These are phyloP conservation scores for Scytalidium lignicola DNA, from an alignment of 2,329 filamentous ascomycete genomes.

Conservation along the genomic window DNA sequence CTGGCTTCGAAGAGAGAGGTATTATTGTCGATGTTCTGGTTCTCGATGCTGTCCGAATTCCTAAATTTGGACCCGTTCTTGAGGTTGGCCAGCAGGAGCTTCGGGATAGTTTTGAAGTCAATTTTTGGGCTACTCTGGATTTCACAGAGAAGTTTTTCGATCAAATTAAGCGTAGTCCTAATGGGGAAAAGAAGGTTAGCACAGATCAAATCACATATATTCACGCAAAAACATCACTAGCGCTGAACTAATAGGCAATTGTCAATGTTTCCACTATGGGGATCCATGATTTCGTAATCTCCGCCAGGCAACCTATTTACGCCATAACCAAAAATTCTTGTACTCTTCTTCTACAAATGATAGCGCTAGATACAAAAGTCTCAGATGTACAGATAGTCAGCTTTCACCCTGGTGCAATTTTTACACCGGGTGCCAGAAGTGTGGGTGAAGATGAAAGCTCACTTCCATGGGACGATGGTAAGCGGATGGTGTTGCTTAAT, in stretches of 20 bases:
- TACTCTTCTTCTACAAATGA: neutral
- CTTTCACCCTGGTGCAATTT: conserved; percentile 1
- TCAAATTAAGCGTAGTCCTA: neutral
- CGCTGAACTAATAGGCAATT: neutral
- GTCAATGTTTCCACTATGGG: neutral
- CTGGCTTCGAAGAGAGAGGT: neutral
- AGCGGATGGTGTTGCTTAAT: too few relatives aligned
- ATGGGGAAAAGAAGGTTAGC: neutral
- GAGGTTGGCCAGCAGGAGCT: neutral
- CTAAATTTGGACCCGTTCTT: neutral
- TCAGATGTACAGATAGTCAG: conserved; percentile 32
- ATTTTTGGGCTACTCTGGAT: neutral
- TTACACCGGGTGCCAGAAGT: neutral
- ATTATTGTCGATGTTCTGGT: conserved; percentile 1
- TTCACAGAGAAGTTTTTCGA: neutral
- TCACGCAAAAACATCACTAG: too few relatives aligned
- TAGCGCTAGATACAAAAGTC: conserved; percentile 8
- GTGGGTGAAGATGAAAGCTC: neutral
- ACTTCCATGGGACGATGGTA: conserved; percentile 2
- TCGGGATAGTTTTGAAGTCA: neutral
- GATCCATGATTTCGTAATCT: neutral
- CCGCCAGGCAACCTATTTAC: neutral
- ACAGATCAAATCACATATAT: too few relatives aligned
- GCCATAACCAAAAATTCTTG: neutral
- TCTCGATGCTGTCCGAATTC: too few relatives aligned